A percentile compares a stretch with the other conserved stretches of the same genome.
Evolutionary conservation across 2,329 filamentous ascomycete genomes (phyloP).

Genomic region (Xylariaceae sp.): DNA sequence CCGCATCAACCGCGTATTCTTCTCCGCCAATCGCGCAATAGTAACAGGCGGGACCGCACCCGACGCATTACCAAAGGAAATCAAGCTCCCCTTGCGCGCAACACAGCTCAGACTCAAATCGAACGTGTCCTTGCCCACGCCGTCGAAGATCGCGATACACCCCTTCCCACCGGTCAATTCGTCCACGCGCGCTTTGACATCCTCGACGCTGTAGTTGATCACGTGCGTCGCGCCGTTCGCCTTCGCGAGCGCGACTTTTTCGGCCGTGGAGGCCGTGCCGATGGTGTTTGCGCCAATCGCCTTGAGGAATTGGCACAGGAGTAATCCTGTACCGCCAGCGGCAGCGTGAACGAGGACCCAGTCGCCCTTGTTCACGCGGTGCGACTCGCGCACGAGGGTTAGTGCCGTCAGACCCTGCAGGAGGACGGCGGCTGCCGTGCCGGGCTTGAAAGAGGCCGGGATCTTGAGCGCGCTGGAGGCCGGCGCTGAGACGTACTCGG

Average conservation of each 20-base stretch:
- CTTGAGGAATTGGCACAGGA: slow-evolving; percentile 70
- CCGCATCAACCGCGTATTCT: slow-evolving; percentile 73
- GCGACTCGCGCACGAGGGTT: slow-evolving; percentile 71
- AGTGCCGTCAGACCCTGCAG: slow-evolving; percentile 80
- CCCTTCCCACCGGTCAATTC: slow-evolving; percentile 69
- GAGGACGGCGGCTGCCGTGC: slow-evolving; percentile 62
- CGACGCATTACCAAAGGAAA: slow-evolving; percentile 75
- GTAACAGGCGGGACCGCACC: slow-evolving; percentile 69
- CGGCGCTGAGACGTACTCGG: slow-evolving; percentile 51
- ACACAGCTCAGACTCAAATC: slow-evolving; percentile 70
- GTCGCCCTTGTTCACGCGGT: slow-evolving; percentile 68
- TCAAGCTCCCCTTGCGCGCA: slow-evolving; percentile 69
- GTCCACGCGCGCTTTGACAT: slow-evolving; percentile 54
- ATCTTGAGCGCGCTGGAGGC: slow-evolving; percentile 55
- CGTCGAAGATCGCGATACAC: slow-evolving; percentile 75
- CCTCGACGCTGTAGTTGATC: slow-evolving; percentile 62
- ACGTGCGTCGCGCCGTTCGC: slow-evolving; percentile 65
- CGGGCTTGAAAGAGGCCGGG: slow-evolving; percentile 55
- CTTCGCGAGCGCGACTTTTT: slow-evolving; percentile 66
- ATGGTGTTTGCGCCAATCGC: slow-evolving; percentile 71
- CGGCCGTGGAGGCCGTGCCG: slow-evolving; percentile 67
- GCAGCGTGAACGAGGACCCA: slow-evolving; percentile 83
- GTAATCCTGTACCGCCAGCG: slow-evolving; percentile 72
- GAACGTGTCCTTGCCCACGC: slow-evolving; percentile 80
- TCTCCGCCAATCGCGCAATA: slow-evolving; percentile 54